Evolutionary conservation across 345 rosid species (phyloP), one percentile per base, ranked within the genome.

Genomic region (Geranium rotundifolium): DNA sequence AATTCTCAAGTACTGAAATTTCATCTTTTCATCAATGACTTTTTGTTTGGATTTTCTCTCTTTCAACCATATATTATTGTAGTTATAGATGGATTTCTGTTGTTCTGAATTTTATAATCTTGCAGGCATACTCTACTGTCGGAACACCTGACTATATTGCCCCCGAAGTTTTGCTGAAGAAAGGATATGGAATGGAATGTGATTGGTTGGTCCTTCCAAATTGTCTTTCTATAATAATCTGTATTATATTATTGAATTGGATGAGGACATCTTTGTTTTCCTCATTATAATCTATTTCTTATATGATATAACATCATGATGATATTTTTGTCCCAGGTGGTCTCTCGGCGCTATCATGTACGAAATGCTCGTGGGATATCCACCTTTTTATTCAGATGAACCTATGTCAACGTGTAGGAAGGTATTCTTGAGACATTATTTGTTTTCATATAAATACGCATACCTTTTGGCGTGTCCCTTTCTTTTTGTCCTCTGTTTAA

Each of bases 291-390:
- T 31, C 7, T 31, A 31, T 29, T 65, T 64, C 54, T 27, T 31
- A 31, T 31, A 41, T 29, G 9, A 18, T 68, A 59, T 67, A 46
- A 39, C 20, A 68, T 31, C 37, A 2, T 31, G 37, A 2, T 2
- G 7, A 7, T 31, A 31, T 31, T 31, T 31, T 2, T 31, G 37
- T 31, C 37, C 29, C 75, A 92, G 98, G 98, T 92, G 97, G 99
- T 92, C 99, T 62, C 96, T 93, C 29, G 99, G 99, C 69, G 97
- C 99, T 57, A 93, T 93, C 65, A 93, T 93, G 99, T 93, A 89
- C 77, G 97, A 93, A 85, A 93, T 93, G 99, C 99, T 93, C 63
- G 99, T 93, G 60, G 99, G 99, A 52, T 93, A 79, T 79, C 97
- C 99, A 19, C 99, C 99, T 13, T 93, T 93, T 79, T 93, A 93